Evolutionary conservation across 106 monocot genomes (phyloP).

Genomic region (Dendrobium officinale): DNA sequence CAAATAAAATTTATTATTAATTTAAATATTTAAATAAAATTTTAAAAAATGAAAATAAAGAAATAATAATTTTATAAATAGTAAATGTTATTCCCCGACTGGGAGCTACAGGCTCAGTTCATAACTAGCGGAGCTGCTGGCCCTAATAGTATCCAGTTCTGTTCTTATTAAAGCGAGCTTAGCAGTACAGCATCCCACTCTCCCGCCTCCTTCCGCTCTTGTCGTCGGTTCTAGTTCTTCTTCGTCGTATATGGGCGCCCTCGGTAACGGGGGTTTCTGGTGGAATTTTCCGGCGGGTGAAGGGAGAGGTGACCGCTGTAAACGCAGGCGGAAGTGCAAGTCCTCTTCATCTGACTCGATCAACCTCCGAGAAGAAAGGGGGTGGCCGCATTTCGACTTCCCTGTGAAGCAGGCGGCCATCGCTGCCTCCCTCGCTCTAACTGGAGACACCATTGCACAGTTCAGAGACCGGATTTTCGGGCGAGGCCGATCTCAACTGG

Average conservation of each 20-base stretch:
- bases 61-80: too few species aligned
- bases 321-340: neutral
- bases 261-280: slow-evolving; percentile 29
- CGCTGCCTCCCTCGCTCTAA: slow-evolving; percentile 62
- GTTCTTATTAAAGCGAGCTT: too few species aligned
- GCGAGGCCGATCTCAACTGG: neutral
- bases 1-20: too few species aligned
- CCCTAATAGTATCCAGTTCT: too few species aligned
- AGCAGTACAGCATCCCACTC: neutral
- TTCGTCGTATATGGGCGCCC: slow-evolving; percentile 27
- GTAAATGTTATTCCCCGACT: too few species aligned
- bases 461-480: slow-evolving; percentile 29
- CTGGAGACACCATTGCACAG: slow-evolving; percentile 93
- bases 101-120: too few species aligned
- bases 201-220: neutral
- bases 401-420: slow-evolving; percentile 75
- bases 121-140: too few species aligned
- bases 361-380: slow-evolving; percentile 35
- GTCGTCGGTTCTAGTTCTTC: neutral
- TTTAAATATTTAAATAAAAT: too few species aligned
- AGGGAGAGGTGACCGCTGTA: neutral
- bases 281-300: slow-evolving; percentile 17
- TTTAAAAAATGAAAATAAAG: too few species aligned
- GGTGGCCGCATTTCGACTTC: slow-evolving; percentile 23
- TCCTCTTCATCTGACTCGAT: slow-evolving; percentile 12